Percentiles rank a stretch among this genome's conserved stretches.
phyloP scores from a whole-genome alignment of 176 grass and related monocot species.

The Carex parvula region DNA sequence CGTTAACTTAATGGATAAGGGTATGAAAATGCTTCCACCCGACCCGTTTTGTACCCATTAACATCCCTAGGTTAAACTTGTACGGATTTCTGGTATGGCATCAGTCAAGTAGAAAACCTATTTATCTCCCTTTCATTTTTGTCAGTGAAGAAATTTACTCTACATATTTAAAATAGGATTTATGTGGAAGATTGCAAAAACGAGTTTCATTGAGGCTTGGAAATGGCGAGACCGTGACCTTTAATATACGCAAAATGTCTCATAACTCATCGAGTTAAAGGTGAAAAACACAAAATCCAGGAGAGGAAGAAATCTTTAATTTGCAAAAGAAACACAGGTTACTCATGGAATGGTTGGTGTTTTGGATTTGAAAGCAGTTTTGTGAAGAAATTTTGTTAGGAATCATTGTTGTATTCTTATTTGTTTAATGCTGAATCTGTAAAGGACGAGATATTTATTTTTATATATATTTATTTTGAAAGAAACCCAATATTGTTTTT shows the following conservation, averaged over 20 bases:
- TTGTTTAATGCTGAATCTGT: neutral
- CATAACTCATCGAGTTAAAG: neutral
- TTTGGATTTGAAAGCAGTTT: neutral
- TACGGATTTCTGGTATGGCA: neutral
- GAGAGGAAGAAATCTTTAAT: neutral
- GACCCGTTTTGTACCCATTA: too few relatives aligned
- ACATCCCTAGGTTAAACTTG: neutral
- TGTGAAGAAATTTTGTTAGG: constrained; percentile 9
- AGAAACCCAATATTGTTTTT: neutral
- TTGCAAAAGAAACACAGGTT: neutral
- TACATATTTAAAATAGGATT: constrained; percentile 35
- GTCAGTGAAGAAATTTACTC: neutral
- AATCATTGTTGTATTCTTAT: neutral
- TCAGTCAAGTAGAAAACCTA: neutral
- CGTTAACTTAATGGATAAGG: too few relatives aligned
- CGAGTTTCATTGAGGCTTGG: constrained; percentile 44
- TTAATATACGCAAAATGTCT: constrained; percentile 25
- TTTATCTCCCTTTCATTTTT: constrained; percentile 9
- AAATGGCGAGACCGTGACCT: constrained; percentile 36
- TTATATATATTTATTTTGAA: neutral
- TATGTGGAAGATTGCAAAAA: constrained; percentile 48
- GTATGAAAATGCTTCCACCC: too few relatives aligned
- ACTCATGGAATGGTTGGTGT: neutral
- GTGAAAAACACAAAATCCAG: neutral
- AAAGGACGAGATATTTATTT: neutral